phyloP scores from a whole-genome alignment of 306 rosid genomes.

The Alnus glutinosa region DNA sequence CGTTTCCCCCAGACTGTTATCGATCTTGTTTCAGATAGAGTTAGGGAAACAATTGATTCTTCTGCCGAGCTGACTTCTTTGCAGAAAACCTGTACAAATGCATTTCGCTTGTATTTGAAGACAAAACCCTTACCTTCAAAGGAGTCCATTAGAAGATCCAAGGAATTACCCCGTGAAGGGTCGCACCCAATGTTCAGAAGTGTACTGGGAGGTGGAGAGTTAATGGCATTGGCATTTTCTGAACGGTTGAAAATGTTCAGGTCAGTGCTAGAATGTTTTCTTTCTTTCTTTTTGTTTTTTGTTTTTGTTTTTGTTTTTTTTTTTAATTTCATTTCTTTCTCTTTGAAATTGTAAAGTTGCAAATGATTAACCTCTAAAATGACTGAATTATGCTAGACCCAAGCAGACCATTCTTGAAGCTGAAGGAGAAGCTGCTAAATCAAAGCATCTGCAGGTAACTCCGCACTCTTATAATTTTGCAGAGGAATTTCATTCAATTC shows the following conservation, averaged over 20 bases:
- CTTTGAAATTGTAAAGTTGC: constrained; percentile 14
- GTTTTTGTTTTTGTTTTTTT: not conserved
- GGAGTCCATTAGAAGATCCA: constrained; percentile 84
- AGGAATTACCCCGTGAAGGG: constrained; percentile 76
- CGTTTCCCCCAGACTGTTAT: constrained; percentile 85
- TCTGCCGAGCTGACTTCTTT: constrained; percentile 62
- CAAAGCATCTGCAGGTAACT: constrained; percentile 59
- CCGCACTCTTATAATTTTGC: constrained; percentile 12
- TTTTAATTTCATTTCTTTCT: not conserved
- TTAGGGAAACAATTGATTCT: constrained; percentile 76
- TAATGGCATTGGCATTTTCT: constrained; percentile 94
- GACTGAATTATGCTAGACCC: constrained; percentile 56
- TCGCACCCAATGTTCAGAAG: constrained; percentile 84
- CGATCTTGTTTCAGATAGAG: constrained; percentile 85
- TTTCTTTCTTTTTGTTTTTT: not conserved
- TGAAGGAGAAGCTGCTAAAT: constrained; percentile 86
- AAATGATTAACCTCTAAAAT: constrained; percentile 14
- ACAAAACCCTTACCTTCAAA: constrained; percentile 83
- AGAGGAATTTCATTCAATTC: constrained; percentile 16
- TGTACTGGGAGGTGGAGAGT: constrained; percentile 76
- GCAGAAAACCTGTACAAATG: constrained; percentile 71
- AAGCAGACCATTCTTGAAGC: constrained; percentile 94
- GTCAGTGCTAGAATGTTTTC: constrained; percentile 38
- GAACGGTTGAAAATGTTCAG: constrained; percentile 89
- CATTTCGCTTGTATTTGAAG: constrained; percentile 78